Base-by-base conservation (phyloP, 2,329 filamentous ascomycete genomes). In the Ophiostoma tasmaniense region DNA sequence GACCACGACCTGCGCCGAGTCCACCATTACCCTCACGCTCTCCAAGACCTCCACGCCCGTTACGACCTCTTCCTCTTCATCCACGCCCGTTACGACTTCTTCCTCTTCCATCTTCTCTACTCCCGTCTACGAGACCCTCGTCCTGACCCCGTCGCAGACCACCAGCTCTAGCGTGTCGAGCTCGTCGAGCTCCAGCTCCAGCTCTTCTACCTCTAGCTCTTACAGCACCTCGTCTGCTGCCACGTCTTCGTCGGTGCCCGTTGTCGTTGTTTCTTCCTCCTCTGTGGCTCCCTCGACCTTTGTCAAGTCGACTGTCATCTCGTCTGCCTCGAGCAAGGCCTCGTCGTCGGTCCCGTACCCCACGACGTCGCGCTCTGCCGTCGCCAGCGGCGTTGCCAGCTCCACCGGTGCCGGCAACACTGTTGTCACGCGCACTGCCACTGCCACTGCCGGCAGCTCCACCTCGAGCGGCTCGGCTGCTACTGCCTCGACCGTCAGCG, bases 331-430 rank as follows among this genome's bases (percentile, higher is more conserved):
- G 13, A 28, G 5, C 25, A 59, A 67, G 28, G 55, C 37, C 2
- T 37, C 67, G 25, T 62, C 64, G n/a, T 69, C 64, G 50, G 65
- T 39, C 25, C 64, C 64, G 11, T 50, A 66, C 37, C 64, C 64
- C n/a, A 65, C 64, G n/a, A 64, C 61, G 6, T 30, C 28, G 5
- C 30, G 30, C 30, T 28, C 61, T 4, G 61, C 61, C 13, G 30
- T 35, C 20, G 30, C 61, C 7, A 42, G 64, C 64, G 33, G 35
- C 8, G 64, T 37, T 22, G 64, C 64, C 4, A 37, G 35, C n/a
- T 22, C 35, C 11, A 28, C 64, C 11, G 33, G 62, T 28, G 62
- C 37, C 37, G 30, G 33, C 17, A 28, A 39, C n/a, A 65, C 64
- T 22, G 64, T 37, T 25, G 35, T 39, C 33, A 37, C 64, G 11